phyloP scores from a whole-genome alignment of 495 filamentous ascomycete species.

The Lasiosphaeria ovina region DNA sequence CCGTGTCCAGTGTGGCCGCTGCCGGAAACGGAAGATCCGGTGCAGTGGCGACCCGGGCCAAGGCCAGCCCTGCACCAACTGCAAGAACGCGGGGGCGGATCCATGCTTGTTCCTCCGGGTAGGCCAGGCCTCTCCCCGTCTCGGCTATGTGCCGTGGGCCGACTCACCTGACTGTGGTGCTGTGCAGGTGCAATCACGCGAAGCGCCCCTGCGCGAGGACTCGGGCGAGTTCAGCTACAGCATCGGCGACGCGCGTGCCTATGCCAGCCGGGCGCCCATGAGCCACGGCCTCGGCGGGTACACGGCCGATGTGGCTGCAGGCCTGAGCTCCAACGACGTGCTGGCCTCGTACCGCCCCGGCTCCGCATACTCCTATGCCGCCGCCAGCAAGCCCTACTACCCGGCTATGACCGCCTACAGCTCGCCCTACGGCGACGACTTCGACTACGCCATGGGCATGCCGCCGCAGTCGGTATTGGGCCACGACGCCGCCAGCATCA shows the following conservation, averaged over 20 bases:
- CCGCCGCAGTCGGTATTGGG: conserved; percentile 30
- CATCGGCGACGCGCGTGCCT: conserved; percentile 38
- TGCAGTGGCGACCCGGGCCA: conserved; percentile 85
- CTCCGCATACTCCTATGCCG: conserved; percentile 28
- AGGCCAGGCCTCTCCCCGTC: conserved; percentile 22
- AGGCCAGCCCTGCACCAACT: conserved; percentile 77
- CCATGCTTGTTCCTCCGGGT: conserved; percentile 80
- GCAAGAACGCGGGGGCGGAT: conserved; percentile 67
- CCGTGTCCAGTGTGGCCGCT: conserved; percentile 72
- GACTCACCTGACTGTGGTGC: conserved; percentile 18
- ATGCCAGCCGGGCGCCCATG: conserved; percentile 36
- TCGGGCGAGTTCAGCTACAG: conserved; percentile 38
- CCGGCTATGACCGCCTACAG: conserved; percentile 34
- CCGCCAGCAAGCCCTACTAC: conserved; percentile 33
- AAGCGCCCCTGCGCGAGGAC: conserved; percentile 43
- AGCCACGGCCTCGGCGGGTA: conserved; percentile 24
- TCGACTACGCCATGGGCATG: conserved; percentile 41
- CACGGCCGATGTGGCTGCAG: conserved; percentile 22
- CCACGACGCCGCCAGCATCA: conserved; percentile 31
- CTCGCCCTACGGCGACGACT: conserved; percentile 34
- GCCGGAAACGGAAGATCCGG: conserved; percentile 91
- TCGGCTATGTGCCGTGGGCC: not conserved
- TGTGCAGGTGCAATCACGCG: conserved; percentile 47
- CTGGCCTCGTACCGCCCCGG: conserved; percentile 28
- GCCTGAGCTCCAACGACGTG: conserved; percentile 27